Conservation (phyloP, 352 stramenopile genomes). For the Thraustotheca clavata region DNA sequence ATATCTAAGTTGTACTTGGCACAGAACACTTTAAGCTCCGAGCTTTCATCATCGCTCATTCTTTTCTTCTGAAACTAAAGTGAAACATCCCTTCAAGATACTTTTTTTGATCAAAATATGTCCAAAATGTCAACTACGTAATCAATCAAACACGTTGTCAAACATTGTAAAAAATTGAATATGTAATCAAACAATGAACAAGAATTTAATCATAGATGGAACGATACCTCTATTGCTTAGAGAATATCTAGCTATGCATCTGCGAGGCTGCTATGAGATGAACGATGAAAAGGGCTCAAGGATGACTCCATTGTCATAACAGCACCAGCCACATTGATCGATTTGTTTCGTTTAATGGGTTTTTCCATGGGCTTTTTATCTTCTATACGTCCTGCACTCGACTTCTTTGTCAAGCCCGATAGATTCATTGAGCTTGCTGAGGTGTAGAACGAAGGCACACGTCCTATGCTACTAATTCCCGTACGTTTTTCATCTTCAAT, state of each 20-base stretch:
- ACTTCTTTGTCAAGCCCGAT: slow-evolving; percentile 29
- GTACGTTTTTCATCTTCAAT: slow-evolving; percentile 65
- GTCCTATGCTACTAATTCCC: slow-evolving; percentile 60
- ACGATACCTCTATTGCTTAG: too few relatives aligned
- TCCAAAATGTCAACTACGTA: too few relatives aligned
- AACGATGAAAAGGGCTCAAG: slow-evolving; percentile 6
- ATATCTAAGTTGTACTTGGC: slow-evolving; percentile 43
- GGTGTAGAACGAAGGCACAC: slow-evolving; percentile 83
- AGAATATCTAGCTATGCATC: too few relatives aligned
- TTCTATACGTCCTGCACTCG: background rate
- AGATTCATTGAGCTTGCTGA: slow-evolving; percentile 80
- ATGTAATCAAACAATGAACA: too few relatives aligned
- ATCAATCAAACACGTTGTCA: too few relatives aligned
- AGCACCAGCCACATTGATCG: slow-evolving; percentile 68
- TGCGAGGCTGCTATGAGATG: background rate
- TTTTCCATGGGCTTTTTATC: background rate
- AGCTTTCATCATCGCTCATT: slow-evolving; percentile 47
- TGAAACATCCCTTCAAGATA: too few relatives aligned
- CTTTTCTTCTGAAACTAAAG: too few relatives aligned
- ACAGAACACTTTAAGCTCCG: slow-evolving; percentile 28
- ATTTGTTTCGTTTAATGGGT: slow-evolving; percentile 58
- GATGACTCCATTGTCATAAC: slow-evolving; percentile 70
- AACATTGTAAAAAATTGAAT: too few relatives aligned
- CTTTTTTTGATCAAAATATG: too few relatives aligned
- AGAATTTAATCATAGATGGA: too few relatives aligned